Conservation (phyloP, 1,284 basidiomycete species). For the Melampsora medusae region DNA sequence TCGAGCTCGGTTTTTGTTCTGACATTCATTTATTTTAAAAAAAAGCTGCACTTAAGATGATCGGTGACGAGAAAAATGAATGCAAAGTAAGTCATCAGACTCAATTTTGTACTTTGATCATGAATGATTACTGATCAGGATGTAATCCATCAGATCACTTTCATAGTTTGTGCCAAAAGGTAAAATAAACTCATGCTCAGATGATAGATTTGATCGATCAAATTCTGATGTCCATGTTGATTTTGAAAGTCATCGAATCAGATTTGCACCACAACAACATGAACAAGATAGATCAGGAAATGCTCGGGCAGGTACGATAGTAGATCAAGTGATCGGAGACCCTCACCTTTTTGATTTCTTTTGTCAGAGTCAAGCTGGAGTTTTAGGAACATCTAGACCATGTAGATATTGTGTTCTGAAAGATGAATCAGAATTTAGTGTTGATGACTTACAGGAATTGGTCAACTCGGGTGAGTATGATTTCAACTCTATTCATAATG, state of each 20-base stretch:
- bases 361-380: slow-evolving; percentile 21
- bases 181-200: neutral
- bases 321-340: slow-evolving; percentile 25
- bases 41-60: no score
- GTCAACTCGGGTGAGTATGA: slow-evolving; percentile 18
- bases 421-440: slow-evolving; percentile 17
- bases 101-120: no score
- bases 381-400: slow-evolving; percentile 36
- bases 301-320: slow-evolving; percentile 22
- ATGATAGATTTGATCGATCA: no score
- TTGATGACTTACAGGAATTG: slow-evolving; percentile 19
- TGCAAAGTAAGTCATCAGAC: no score
- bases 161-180: slow-evolving; percentile 41
- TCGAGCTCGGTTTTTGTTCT: no score
- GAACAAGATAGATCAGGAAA: slow-evolving; percentile 31
- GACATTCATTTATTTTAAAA: no score
- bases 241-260: slow-evolving; percentile 21
- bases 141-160: slow-evolving; percentile 20
- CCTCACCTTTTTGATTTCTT: slow-evolving; percentile 38
- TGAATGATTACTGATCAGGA: no score
- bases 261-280: neutral
- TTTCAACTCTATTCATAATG: no score
- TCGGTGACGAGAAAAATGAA: no score
- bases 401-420: slow-evolving; percentile 27
- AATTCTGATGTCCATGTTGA: neutral